phyloP scores from a whole-genome alignment of 352 stramenopile species.

The Phytophthora vignae region DNA sequence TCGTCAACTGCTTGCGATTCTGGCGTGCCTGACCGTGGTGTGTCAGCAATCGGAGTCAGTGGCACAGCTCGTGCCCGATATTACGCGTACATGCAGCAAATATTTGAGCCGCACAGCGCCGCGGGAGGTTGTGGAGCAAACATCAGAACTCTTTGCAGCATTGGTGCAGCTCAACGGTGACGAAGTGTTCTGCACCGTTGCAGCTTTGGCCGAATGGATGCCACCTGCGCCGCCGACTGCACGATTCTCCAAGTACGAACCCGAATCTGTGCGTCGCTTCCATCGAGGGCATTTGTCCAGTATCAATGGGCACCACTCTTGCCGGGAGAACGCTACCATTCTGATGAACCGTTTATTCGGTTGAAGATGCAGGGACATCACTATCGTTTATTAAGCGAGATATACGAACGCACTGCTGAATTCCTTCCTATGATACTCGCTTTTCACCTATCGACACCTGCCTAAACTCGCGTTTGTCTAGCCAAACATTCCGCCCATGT shows the following conservation, averaged over 20 bases:
- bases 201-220: slow-evolving; percentile 57
- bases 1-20: slow-evolving; percentile 60
- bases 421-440: slow-evolving; percentile 23
- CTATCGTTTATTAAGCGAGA: slow-evolving; percentile 39
- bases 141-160: slow-evolving; percentile 51
- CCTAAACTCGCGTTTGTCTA: slow-evolving; percentile 47
- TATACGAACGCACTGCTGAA: slow-evolving; percentile 23
- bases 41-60: slow-evolving; percentile 50
- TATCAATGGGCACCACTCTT: slow-evolving; percentile 25
- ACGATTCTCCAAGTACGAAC: slow-evolving; percentile 48
- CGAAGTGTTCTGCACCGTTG: slow-evolving; percentile 74
- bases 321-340: slow-evolving; percentile 35
- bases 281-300: slow-evolving; percentile 40
- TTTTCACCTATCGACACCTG: slow-evolving; percentile 36
- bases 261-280: slow-evolving; percentile 39
- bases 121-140: slow-evolving; percentile 43
- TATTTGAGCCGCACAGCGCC: slow-evolving; percentile 55
- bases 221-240: slow-evolving; percentile 53
- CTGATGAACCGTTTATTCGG: slow-evolving; percentile 45
- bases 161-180: slow-evolving; percentile 71
- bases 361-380: slow-evolving; percentile 22
- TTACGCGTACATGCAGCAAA: slow-evolving; percentile 47
- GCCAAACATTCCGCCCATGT: slow-evolving; percentile 92
- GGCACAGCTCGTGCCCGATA: slow-evolving; percentile 69
- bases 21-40: slow-evolving; percentile 65